phyloP scores from a whole-genome alignment of 768 basidiomycete genomes.

The Phylloporus rhodoxanthus region DNA sequence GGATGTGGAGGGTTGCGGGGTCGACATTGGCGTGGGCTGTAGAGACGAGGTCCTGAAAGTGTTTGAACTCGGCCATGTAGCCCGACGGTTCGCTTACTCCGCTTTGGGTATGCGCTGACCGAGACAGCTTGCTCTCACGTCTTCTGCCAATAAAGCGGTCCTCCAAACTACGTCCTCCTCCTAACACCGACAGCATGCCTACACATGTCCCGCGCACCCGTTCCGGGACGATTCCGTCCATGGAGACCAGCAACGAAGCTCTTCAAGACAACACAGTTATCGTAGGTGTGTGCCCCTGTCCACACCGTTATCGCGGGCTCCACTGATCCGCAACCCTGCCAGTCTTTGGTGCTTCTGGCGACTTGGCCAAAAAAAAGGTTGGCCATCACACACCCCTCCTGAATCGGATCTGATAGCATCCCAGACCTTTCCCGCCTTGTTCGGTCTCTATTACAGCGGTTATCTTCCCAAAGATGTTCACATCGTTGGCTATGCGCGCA shows the following conservation, averaged over 20 bases:
- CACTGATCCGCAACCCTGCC: slow-evolving; percentile 11
- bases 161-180: background rate
- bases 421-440: slow-evolving; percentile 93
- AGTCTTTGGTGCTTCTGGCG: slow-evolving; percentile 96
- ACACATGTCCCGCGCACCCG: slow-evolving; percentile 45
- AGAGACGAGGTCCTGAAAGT: slow-evolving; percentile 59
- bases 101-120: slow-evolving; percentile 11
- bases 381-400: background rate
- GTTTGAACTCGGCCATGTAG: slow-evolving; percentile 34
- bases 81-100: background rate
- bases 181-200: slow-evolving; percentile 12
- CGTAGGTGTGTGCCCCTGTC: slow-evolving; percentile 53
- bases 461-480: slow-evolving; percentile 79
- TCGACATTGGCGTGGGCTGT: slow-evolving; percentile 42
- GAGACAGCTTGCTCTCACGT: slow-evolving; percentile 24
- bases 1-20: slow-evolving; percentile 45
- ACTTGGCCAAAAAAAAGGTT: slow-evolving; percentile 98
- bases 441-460: slow-evolving; percentile 75
- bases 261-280: slow-evolving; percentile 88
- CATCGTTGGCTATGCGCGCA: slow-evolving; percentile 95
- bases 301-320: background rate
- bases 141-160: slow-evolving; percentile 14
- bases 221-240: slow-evolving; percentile 85
- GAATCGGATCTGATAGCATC: background rate
- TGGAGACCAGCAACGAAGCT: slow-evolving; percentile 66